Evolutionary conservation across 1,139 yeast species (phyloP), one percentile per base, ranked within the genome.

Genomic region (Scheffersomyces lignicola): DNA sequence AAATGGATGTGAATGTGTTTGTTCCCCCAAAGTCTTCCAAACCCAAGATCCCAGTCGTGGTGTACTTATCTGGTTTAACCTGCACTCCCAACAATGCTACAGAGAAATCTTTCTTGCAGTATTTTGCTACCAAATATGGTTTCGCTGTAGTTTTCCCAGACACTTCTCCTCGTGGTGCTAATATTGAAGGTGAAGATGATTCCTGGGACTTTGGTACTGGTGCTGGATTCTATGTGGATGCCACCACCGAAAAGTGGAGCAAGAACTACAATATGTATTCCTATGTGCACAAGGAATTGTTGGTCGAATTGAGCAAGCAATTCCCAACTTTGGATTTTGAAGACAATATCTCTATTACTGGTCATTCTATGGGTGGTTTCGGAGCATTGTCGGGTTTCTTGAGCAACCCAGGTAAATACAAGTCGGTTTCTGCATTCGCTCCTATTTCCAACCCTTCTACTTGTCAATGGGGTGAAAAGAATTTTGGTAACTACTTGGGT

Each of bases 331-430:
- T 86, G 44, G 83, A 86, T 55, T 67, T 78, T 37, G 29, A 26
- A 16, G 55, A 61, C 22, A 81, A 76, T 33, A 72, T 82, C 36
- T 76, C 92, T 18, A 80, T 92, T 44, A 81, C 94, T 8, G 97
- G 97, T 29, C 97, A 92, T 59, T 92, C 98, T 2, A 92, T 92
- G 97, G 98, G 98, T 33, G 98, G 98, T 0, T 88, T 76, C 58
- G 98, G 98, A 36, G 96, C 98, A 0, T 64, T 92, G 41, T 67
- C 83, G 37, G 81, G 95, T 11, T 90, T 78, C 56, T 65, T 92
- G 38, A 76, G 72, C 45, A 80, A 85, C 56, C 88, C 92, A 1
- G 84, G 81, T 3, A 69, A 69, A 51, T 92, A 84, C 69, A 78
- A 77, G 57, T 80, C 95, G 2, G 94, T 86, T 24, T 79, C 90